Conservation (phyloP, 164 flowering plant genomes). For the Piper betle region DNA sequence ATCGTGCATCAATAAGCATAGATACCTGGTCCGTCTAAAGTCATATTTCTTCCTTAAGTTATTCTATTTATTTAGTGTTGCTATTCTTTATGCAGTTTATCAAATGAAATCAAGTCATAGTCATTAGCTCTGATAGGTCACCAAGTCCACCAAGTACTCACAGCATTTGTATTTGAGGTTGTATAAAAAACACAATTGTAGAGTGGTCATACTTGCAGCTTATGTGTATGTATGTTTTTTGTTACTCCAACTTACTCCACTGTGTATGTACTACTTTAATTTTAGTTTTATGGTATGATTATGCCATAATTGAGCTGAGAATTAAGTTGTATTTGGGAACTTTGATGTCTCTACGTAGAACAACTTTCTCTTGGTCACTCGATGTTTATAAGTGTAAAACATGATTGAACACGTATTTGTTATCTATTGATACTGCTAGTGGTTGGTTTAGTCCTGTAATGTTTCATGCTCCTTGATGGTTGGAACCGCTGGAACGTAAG, state of each 20-base stretch:
- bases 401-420: too few relatives aligned
- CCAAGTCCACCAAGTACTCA: background rate
- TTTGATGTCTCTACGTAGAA: background rate
- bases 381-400: too few relatives aligned
- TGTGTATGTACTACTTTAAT: background rate
- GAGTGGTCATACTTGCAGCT: background rate
- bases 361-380: too few relatives aligned
- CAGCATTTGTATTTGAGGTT: background rate
- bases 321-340: background rate
- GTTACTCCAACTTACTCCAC: too few relatives aligned
- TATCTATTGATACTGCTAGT: too few relatives aligned
- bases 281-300: background rate
- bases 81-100: conserved; percentile 15
- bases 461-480: too few relatives aligned
- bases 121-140: conserved; percentile 5
- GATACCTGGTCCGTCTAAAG: background rate
- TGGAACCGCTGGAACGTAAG: too few relatives aligned
- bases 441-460: too few relatives aligned
- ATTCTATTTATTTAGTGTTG: conserved; percentile 2
- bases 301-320: background rate
- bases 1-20: conserved; percentile 7
- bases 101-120: background rate
- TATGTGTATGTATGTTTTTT: background rate
- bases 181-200: background rate
- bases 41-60: conserved; percentile 5